Conservation (phyloP, 805 yeast species). For the Wickerhamiella sergipiensis region DNA sequence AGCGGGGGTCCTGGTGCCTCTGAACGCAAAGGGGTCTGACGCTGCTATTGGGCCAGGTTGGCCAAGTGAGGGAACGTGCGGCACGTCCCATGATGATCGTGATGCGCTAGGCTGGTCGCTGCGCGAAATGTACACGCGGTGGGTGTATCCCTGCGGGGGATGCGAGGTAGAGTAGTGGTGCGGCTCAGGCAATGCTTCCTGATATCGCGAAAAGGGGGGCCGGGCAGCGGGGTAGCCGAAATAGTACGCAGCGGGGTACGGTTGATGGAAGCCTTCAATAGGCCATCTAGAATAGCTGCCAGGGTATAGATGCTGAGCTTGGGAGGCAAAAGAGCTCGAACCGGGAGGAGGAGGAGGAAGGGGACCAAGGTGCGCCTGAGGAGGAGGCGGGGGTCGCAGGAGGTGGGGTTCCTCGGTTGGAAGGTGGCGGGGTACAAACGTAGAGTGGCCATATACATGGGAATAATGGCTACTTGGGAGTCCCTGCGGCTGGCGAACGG, state of each 20-base stretch:
- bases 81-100: background rate
- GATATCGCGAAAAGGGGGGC: background rate
- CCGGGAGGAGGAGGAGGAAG: too few species aligned
- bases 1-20: too few species aligned
- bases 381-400: too few species aligned
- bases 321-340: too few species aligned
- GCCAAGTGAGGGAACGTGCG: background rate
- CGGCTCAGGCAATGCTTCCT: background rate
- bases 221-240: background rate
- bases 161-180: background rate
- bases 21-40: background rate
- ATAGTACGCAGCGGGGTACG: background rate
- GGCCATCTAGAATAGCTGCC: background rate
- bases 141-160: background rate
- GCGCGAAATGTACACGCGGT: background rate
- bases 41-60: background rate
- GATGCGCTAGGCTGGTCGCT: background rate
- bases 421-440: background rate
- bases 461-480: background rate
- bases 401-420: background rate
- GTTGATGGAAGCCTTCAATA: background rate
- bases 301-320: too few species aligned
- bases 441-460: background rate
- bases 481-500: background rate
- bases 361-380: too few species aligned